A percentile compares a stretch with the other conserved stretches of the same genome.
Conservation (phyloP, 306 rosid species). For the Corylus avellana region DNA sequence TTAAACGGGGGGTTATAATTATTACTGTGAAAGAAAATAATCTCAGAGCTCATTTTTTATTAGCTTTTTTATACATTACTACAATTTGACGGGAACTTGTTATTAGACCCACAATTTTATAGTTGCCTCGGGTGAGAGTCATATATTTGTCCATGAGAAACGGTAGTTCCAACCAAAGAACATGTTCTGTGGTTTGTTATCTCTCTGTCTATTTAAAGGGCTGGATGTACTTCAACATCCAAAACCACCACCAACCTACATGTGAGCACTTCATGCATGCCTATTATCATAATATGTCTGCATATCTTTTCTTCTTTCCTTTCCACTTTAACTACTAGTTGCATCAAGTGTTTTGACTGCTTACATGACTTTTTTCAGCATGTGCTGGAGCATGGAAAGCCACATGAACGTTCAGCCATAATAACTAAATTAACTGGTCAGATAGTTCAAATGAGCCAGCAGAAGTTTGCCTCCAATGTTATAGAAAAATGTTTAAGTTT, state of each 20-base stretch:
- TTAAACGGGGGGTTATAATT: background rate
- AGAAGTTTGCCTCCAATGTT: constrained; percentile 97
- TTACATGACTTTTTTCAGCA: constrained; percentile 40
- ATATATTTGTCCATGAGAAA: background rate
- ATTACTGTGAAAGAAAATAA: background rate
- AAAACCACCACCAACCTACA: background rate
- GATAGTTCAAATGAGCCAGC: constrained; percentile 96
- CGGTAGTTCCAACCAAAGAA: too few species aligned
- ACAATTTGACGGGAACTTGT: background rate
- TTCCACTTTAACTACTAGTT: background rate
- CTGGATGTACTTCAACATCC: background rate
- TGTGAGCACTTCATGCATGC: background rate
- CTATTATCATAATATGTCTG: background rate
- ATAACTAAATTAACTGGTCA: constrained; percentile 83
- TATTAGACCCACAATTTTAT: background rate
- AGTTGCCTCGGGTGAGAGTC: background rate
- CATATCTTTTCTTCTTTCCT: background rate
- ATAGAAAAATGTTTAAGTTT: constrained; percentile 86
- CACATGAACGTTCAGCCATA: constrained; percentile 83
- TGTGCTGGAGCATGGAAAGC: constrained; percentile 91
- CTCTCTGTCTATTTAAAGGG: background rate
- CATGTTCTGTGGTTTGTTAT: background rate
- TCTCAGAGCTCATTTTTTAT: background rate
- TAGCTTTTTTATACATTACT: background rate
- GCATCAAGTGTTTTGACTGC: background rate